phyloP scores from a whole-genome alignment of 345 rosid genomes.

The Anacardium occidentale region DNA sequence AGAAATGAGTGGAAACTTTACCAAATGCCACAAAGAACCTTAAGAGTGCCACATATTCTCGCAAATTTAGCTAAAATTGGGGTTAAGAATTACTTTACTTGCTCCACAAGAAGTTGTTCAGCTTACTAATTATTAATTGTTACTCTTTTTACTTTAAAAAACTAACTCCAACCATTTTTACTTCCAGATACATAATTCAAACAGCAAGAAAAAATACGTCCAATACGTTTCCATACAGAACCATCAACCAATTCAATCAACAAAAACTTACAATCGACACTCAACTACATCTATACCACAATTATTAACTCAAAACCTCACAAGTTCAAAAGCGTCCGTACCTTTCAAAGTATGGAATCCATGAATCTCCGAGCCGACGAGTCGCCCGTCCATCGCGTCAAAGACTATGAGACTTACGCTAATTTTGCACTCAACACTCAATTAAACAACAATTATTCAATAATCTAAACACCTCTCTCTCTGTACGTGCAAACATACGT shows the following conservation, averaged over 20 bases:
- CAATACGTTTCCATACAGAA: background rate
- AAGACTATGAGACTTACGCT: background rate
- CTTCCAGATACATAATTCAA: background rate
- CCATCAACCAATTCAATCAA: background rate
- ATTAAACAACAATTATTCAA: background rate
- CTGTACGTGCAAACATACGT: background rate
- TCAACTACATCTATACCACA: background rate
- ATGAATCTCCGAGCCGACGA: constrained; percentile 80
- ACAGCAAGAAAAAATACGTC: background rate
- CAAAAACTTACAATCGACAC: background rate
- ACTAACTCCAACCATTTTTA: background rate
- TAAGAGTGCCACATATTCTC: background rate
- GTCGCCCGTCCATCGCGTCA: constrained; percentile 47
- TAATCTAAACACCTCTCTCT: background rate
- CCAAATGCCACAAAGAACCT: background rate
- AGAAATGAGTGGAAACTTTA: background rate
- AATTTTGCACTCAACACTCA: background rate
- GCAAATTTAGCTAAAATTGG: background rate
- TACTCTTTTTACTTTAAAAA: background rate
- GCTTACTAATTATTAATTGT: background rate
- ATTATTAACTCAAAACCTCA: background rate
- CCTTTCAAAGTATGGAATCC: constrained; percentile 80
- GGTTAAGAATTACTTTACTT: background rate
- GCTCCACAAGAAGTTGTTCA: background rate
- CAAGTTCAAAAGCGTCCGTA: constrained; percentile 13